Conservation (phyloP, 2,329 filamentous ascomycete species). For the Claviceps humidiphila region DNA sequence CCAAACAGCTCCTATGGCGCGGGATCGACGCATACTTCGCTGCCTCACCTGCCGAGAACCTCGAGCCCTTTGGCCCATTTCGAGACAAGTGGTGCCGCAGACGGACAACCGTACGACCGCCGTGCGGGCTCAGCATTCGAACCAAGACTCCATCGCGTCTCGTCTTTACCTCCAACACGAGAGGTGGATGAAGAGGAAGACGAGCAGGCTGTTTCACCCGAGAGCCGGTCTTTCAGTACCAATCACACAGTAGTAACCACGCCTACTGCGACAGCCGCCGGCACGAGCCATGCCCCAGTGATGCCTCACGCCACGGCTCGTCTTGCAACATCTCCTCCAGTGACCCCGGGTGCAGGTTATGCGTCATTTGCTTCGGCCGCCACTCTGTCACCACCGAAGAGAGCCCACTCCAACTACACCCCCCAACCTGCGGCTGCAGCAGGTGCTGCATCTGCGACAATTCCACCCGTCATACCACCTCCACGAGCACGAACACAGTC, state of each 20-base stretch:
- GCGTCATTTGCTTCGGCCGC: slow-evolving; percentile 23
- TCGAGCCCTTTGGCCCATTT: slow-evolving; percentile 55
- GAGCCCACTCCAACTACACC: slow-evolving; percentile 35
- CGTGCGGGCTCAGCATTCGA: slow-evolving; percentile 42
- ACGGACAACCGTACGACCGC: slow-evolving; percentile 30
- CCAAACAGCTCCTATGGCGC: slow-evolving; percentile 28
- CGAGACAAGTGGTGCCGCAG: slow-evolving; percentile 36
- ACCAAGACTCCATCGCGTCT: slow-evolving; percentile 37
- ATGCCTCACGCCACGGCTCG: slow-evolving; percentile 20
- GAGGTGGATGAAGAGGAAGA: slow-evolving; percentile 49
- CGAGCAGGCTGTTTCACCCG: slow-evolving; percentile 8
- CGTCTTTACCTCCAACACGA: slow-evolving; percentile 46
- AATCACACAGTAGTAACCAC: slow-evolving; percentile 8
- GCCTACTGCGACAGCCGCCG: slow-evolving; percentile 13
- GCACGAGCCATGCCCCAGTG: slow-evolving; percentile 26
- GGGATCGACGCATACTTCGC: slow-evolving; percentile 27
- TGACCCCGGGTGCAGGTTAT: slow-evolving; percentile 23
- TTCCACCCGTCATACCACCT: slow-evolving; percentile 36
- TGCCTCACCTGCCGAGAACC: slow-evolving; percentile 49
- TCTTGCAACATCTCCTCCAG: slow-evolving; percentile 36
- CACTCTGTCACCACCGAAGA: slow-evolving; percentile 43
- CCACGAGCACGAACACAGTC: slow-evolving; percentile 50
- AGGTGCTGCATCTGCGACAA: slow-evolving; percentile 20
- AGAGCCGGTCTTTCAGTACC: slow-evolving; percentile 14
- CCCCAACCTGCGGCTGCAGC: slow-evolving; percentile 24